Conservation (phyloP, 352 stramenopile genomes). For the Globisporangium paroecandrum region DNA sequence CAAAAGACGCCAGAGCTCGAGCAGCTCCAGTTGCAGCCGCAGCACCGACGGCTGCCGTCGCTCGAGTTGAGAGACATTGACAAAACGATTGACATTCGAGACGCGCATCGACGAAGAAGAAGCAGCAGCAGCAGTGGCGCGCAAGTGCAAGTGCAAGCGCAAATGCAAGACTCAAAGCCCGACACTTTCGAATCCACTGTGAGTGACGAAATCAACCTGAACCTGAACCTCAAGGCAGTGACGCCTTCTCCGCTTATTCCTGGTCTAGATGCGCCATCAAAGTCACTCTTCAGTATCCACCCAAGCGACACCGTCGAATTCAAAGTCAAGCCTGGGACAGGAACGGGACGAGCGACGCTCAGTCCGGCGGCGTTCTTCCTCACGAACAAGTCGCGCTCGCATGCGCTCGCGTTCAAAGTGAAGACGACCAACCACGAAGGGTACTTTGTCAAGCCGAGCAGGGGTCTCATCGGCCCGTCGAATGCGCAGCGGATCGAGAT, state of each 20-base stretch:
- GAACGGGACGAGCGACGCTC: conserved; percentile 16
- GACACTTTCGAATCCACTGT: conserved; percentile 5
- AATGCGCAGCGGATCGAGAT: conserved; percentile 64
- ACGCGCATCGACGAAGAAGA: background rate
- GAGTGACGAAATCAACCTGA: background rate
- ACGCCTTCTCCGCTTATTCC: background rate
- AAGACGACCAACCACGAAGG: conserved; percentile 76
- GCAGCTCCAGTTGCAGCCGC: conserved; percentile 19
- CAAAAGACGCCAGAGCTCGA: conserved; percentile 13
- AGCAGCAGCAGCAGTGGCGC: background rate
- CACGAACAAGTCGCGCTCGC: conserved; percentile 46
- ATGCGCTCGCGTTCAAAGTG: conserved; percentile 70
- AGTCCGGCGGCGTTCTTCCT: conserved; percentile 44
- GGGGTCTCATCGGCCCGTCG: conserved; percentile 54
- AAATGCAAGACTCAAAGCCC: background rate
- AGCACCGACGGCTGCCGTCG: conserved; percentile 9
- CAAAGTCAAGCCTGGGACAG: conserved; percentile 34
- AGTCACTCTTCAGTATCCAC: conserved; percentile 39
- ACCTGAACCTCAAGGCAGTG: background rate
- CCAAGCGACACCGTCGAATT: conserved; percentile 45
- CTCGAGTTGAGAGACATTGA: conserved; percentile 7
- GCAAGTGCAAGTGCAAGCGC: background rate
- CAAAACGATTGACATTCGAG: conserved; percentile 12
- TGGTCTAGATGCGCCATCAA: background rate
- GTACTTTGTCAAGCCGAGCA: conserved; percentile 73